Conservation (phyloP, 2,329 filamentous ascomycete genomes). For the Huntiella omanensis region DNA sequence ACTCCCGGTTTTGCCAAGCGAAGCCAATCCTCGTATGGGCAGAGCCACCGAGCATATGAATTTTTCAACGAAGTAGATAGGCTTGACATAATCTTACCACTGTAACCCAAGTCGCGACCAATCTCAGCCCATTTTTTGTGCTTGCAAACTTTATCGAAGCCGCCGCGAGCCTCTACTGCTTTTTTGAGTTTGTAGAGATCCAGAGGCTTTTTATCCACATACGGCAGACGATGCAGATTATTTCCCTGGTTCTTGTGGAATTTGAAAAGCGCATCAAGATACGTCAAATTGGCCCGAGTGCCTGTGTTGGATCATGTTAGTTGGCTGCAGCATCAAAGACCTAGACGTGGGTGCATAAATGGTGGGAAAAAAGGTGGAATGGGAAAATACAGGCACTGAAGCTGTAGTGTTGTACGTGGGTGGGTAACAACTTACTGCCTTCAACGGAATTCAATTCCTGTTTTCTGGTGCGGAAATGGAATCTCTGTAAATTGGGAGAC, state of each 20-base stretch:
- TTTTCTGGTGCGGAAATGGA: slow-evolving; percentile 89
- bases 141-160: slow-evolving; percentile 93
- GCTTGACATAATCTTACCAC: slow-evolving; percentile 98
- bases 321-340: too few species aligned
- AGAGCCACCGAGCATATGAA: slow-evolving; percentile 91
- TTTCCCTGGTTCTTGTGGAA: slow-evolving; percentile 95
- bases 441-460: slow-evolving; percentile 96
- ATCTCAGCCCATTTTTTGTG: slow-evolving; percentile 99
- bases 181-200: slow-evolving; percentile 95
- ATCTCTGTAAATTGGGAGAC: slow-evolving; percentile 39
- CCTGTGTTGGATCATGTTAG: slow-evolving; percentile 28
- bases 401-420: background rate
- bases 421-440: slow-evolving; percentile 51
- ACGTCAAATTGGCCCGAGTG: slow-evolving; percentile 86
- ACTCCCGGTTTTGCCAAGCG: slow-evolving; percentile 81
- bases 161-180: slow-evolving; percentile 81
- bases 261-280: slow-evolving; percentile 84
- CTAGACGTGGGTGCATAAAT: slow-evolving; percentile 3
- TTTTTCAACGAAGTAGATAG: slow-evolving; percentile 95
- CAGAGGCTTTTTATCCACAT: slow-evolving; percentile 91
- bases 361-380: background rate
- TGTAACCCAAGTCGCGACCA: slow-evolving; percentile 87
- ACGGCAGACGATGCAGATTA: slow-evolving; percentile 82
- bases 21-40: slow-evolving; percentile 90
- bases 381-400: background rate